Base-by-base conservation (phyloP, 495 filamentous ascomycete species). In the Neurospora terricola region DNA sequence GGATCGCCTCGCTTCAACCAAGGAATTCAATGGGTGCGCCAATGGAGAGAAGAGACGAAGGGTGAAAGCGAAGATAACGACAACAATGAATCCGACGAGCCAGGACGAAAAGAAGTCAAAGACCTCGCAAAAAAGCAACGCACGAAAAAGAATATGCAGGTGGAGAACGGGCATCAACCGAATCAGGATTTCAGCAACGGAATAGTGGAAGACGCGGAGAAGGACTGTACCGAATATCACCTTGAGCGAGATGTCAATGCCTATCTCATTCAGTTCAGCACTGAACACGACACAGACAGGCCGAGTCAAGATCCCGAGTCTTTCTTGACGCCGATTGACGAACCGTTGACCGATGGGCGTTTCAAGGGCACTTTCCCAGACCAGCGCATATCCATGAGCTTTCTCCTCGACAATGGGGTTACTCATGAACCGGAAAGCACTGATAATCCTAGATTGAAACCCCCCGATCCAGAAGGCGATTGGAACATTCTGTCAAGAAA, bases 331-430 rank as follows among this genome's bases (percentile, higher is more conserved):
- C 74, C 76, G 4, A 8, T 69, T 23, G 74, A 75, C 8, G 74
- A 77, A 62, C 66, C 73, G 0, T 48, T 76, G 1, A 45, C 36
- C 10, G 75, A 76, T 12, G n/a, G 23, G 11, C 62, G 72, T 4
- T 77, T 77, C 74, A 75, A 71, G 36, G 74, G 76, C 0, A 72
- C 45, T 2, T 77, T 77, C 18, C 76, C 76, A 2, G 76, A 73
- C 36, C 76, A 75, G 38, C 70, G 76, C 16, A 21, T 77, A 6
- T 68, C 72, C 5, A 70, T 77, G 36, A 71, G 66, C 18, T 10
- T 54, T 0, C 74, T 77, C 1, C 40, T 77, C 9, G 23, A 34
- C 0, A 69, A 38, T 12, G 27, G 68, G 5, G 45, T 12, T 54
- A 23, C 21, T 4, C 12, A 0, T 27, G 23, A 14, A 27, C 48